phyloP scores from a whole-genome alignment of 2,329 filamentous ascomycete genomes.

The Fusarium agapanthi region DNA sequence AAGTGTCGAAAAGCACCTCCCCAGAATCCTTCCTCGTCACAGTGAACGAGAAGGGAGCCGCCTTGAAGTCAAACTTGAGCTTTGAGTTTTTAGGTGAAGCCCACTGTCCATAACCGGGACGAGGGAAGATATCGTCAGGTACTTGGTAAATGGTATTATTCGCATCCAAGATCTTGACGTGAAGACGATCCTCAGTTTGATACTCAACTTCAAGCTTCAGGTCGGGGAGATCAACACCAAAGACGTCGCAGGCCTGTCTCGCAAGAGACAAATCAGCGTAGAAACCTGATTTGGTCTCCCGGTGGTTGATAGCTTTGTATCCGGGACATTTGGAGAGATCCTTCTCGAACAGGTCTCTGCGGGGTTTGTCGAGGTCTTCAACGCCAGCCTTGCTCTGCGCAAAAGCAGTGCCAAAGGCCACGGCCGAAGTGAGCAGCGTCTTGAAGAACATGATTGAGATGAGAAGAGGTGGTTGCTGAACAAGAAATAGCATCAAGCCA shows the following conservation, averaged over 20 bases:
- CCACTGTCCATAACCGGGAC: constrained; percentile 48
- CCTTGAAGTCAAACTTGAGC: constrained; percentile 56
- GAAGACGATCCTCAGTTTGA: constrained; percentile 64
- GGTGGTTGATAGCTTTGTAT: constrained; percentile 71
- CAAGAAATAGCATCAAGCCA: not conserved
- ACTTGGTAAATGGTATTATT: constrained; percentile 78
- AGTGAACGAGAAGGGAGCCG: constrained; percentile 72
- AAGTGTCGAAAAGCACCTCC: constrained; percentile 74
- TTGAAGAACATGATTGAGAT: constrained; percentile 25
- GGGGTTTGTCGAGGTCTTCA: constrained; percentile 21
- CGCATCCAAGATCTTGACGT: constrained; percentile 76
- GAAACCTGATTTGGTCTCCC: constrained; percentile 61
- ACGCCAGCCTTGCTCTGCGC: constrained; percentile 35
- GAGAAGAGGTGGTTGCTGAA: constrained; percentile 3
- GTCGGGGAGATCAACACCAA: constrained; percentile 76
- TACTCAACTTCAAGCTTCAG: constrained; percentile 69
- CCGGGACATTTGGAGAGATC: constrained; percentile 64
- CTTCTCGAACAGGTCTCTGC: constrained; percentile 32
- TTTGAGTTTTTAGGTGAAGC: constrained; percentile 46
- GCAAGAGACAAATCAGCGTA: constrained; percentile 76
- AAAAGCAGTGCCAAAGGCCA: constrained; percentile 22
- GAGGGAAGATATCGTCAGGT: constrained; percentile 72
- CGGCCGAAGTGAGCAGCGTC: constrained; percentile 22
- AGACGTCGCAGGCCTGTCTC: constrained; percentile 77
- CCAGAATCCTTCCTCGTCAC: constrained; percentile 55